Evolutionary conservation across 352 stramenopile genomes (phyloP), one percentile per base, ranked within the genome.

Genomic region (Hyaloperonospora brassicae): DNA sequence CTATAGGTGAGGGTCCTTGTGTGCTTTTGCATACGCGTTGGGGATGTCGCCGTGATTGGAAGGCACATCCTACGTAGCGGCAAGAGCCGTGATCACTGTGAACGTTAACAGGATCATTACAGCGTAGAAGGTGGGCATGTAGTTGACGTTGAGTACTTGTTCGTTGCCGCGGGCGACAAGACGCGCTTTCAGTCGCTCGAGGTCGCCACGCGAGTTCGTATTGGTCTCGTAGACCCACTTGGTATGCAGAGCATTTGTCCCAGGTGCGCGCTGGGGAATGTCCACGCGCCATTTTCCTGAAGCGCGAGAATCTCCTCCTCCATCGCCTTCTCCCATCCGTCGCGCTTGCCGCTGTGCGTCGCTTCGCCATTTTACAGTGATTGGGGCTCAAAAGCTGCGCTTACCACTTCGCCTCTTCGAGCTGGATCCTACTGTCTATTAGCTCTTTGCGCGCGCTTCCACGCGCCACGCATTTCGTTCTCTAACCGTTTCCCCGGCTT

Each of bases 141-240:
- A 45, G 8, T 45, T n/a, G 21, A 45, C 40, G 40, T 10, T n/a
- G 40, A 45, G 21, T 5, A 22, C 4, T n/a, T 45, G 40, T 10
- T 45, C 40, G 21, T 45, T 45, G 14, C 3, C 40, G 17, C 40
- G 24, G 40, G 40, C 2, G 21, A 45, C 14, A 10, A 45, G 7
- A 12, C 17, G 14, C 21, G 40, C 40, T n/a, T 45, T 24, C n/a
- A 12, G 40, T 45, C 40, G 14, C 21, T 45, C 21, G 21, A 45
- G n/a, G 40, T 45, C 21, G 7, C 40, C 40, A 45, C 21, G 9
- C 11, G 40, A 11, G 14, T 24, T 17, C n/a, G 5, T 25, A 11
- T 45, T 45, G n/a, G 13, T 45, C 21, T 45, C 24, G 21, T 45
- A 45, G n/a, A 45, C 40, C 40, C 40, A 23, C 40, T 45, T 45